phyloP scores from a whole-genome alignment of 1,139 yeast species.

The Yamadazyma songkhlaensis region DNA sequence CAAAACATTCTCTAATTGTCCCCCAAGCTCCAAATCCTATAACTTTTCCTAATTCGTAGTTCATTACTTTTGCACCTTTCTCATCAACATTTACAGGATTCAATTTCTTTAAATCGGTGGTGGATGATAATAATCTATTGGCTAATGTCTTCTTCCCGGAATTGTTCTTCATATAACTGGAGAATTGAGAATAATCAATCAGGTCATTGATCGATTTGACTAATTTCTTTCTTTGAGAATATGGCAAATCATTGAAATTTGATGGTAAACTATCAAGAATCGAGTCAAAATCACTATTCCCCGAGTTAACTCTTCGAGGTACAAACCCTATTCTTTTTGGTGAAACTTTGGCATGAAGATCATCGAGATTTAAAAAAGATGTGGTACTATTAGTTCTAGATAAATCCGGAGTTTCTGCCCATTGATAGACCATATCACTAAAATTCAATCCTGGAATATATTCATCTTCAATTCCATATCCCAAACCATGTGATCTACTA shows the following conservation, averaged over 20 bases:
- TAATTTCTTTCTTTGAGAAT: conserved; percentile 62
- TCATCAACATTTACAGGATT: conserved; percentile 48
- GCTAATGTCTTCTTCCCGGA: conserved; percentile 39
- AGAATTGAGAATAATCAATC: conserved; percentile 49
- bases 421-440: conserved; percentile 38
- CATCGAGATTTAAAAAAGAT: conserved; percentile 41
- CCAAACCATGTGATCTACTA: conserved; percentile 19
- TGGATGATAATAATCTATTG: conserved; percentile 41
- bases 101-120: conserved; percentile 35
- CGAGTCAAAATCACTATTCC: conserved; percentile 28
- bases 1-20: conserved; percentile 70
- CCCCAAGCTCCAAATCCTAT: conserved; percentile 95
- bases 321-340: conserved; percentile 41
- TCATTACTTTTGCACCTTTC: conserved; percentile 58
- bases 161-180: conserved; percentile 39
- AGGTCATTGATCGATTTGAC: conserved; percentile 56
- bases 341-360: conserved; percentile 46
- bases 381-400: conserved; percentile 22
- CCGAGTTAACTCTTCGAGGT: conserved; percentile 41
- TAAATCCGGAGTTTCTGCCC: conserved; percentile 24
- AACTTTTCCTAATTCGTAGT: conserved; percentile 66
- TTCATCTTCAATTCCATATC: conserved; percentile 65
- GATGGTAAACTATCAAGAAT: conserved; percentile 51
- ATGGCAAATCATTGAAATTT: conserved; percentile 62
- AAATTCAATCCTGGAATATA: conserved; percentile 67